Base-by-base conservation (phyloP, 2,329 filamentous ascomycete species). In the Alternaria conjuncta region DNA sequence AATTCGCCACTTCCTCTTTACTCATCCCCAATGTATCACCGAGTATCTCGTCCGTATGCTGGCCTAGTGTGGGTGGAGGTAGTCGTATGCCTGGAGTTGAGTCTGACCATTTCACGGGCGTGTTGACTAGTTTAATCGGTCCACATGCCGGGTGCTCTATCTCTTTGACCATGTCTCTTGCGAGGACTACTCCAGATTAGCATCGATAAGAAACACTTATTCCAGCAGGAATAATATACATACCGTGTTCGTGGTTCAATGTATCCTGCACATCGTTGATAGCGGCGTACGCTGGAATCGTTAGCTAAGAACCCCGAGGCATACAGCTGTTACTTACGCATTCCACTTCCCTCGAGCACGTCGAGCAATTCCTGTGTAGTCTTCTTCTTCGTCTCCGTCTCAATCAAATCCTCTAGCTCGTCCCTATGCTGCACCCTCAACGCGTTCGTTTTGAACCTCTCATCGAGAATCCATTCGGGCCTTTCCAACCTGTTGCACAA, bases 261-360 rank as follows among this genome's bases (percentile, higher is more conserved):
- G 96, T 93, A 20, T 86, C 87, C 79, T 96, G 91, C 8, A 99
- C 89, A 75, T 99, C 95, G 76, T 98, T 99, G 71, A 99, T 92
- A 1, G 95, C 93, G 1, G 95, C 92, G 73, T 96, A 99, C 0
- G 96, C 74, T 77, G 25, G 45, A 23, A 7, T 2, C 13, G 54
- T 71, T 25, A 72, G 65, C 32, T 21, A 60, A 32, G 11, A 20
- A 30, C 15, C n/a, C 18, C 36, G 2, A 41, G 21, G 50, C 3
- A 11, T 18, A 28, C 10, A 20, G 11, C 8, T 11, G 20, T 3
- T n/a, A 71, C 74, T 69, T 53, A 77, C 74, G 96, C 90, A 99
- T 90, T 6, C 96, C 96, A 62, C 88, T 92, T n/a, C 93, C 94
- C 73, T 97, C 93, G 47, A 97, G 90, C 1, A 94, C 83, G 2